Base-by-base conservation (phyloP, 2,329 filamentous ascomycete species). In the Penicillium crustosum region DNA sequence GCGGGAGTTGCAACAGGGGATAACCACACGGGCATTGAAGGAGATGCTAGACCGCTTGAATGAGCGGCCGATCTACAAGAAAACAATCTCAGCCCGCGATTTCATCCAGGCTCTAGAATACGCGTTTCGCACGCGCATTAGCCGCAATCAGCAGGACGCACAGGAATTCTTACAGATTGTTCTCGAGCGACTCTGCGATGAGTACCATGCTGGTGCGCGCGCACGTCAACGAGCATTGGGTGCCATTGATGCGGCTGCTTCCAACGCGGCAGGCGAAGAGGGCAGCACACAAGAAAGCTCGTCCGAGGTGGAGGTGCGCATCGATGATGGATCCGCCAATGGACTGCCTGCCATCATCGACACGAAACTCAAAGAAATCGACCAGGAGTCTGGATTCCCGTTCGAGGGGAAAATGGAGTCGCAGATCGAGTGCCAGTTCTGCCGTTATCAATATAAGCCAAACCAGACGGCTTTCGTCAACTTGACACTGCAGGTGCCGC, bases 131-230 rank as follows among this genome's bases (percentile, higher is more conserved):
- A 93, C 95, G 68, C 87, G 90, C 67, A 96, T 99, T 67, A 97
- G 90, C 71, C 84, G 93, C 53, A 91, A 94, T 71, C 94, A 99
- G 76, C 94, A 99, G 75, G 94, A 99, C 78, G 94, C 94, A 12
- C 94, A 99, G 71, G 94, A 99, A 74, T 97, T 99, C 63, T 77
- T 99, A 55, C 94, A 99, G 77, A 88, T 97, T 49, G 89, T 99
- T 13, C 89, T 91, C 3, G 93, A 99, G 78, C 84, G 93, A 52
- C 80, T 99, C 55, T 92, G 91, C 68, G 94, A 99, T 70, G 94
- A 99, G 75, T 96, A 97, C 69, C 88, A 95, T 71, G 92, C 92
- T 4, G 92, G 91, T 1, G 83, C 85, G 67, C 85, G 89, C 70
- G 92, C 91, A 13, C 83, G 93, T 61, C 79, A 73, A 59, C 69